Conservation (phyloP, 2,329 filamentous ascomycete genomes). For the Ustulina deusta region DNA sequence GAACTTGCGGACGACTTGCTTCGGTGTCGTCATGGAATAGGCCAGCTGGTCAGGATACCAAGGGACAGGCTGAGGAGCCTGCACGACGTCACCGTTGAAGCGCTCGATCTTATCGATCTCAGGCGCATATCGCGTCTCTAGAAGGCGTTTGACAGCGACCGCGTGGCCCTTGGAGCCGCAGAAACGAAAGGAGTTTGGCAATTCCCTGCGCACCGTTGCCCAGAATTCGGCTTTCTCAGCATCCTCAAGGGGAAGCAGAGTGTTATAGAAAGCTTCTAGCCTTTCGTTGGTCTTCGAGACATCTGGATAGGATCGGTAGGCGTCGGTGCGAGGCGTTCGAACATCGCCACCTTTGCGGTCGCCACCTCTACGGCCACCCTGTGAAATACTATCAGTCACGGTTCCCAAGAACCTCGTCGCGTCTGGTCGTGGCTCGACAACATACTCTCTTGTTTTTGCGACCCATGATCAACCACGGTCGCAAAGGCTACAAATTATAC, state of each 20-base stretch:
- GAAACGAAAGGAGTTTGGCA: constrained; percentile 98
- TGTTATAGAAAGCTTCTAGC: constrained; percentile 88
- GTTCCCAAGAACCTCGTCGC: neutral
- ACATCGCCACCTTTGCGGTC: constrained; percentile 48
- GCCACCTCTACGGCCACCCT: constrained; percentile 51
- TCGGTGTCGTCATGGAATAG: constrained; percentile 98
- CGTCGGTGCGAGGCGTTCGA: constrained; percentile 47
- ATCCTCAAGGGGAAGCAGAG: constrained; percentile 78
- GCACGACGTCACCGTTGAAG: constrained; percentile 83
- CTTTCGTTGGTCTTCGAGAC: constrained; percentile 84
- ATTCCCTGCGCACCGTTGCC: constrained; percentile 81
- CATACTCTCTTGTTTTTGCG: constrained; percentile 49
- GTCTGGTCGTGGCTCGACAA: neutral
- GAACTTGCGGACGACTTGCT: constrained; percentile 94
- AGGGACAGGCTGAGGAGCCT: constrained; percentile 81
- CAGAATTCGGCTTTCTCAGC: constrained; percentile 86
- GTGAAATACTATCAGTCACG: constrained; percentile 17
- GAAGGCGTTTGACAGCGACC: constrained; percentile 87
- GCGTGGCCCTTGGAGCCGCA: constrained; percentile 96
- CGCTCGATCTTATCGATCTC: constrained; percentile 87
- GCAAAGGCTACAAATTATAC: neutral
- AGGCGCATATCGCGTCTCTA: constrained; percentile 90
- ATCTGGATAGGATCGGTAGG: constrained; percentile 64
- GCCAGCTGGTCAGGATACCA: constrained; percentile 97
- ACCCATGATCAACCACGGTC: constrained; percentile 42